These are phyloP conservation scores for Papiliotrema laurentii DNA, from an alignment of 1,284 basidiomycete species.

Conservation along the genomic window DNA sequence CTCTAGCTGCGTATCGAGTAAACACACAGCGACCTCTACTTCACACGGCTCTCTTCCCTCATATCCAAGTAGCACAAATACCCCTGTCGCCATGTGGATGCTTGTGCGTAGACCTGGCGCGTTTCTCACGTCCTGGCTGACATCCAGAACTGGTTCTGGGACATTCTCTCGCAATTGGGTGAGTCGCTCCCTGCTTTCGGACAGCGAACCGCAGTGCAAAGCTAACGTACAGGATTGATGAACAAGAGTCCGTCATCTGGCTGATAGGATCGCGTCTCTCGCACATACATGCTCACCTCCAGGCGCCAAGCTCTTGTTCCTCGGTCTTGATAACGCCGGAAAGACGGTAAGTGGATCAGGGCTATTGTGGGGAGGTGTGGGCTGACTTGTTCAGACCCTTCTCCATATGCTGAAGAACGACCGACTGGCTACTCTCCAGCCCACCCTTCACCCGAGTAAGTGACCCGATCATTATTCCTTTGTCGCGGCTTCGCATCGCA, in stretches of 20 bases:
- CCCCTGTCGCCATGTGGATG: constrained; percentile 1
- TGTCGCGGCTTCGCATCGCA: neutral
- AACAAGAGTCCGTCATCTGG: constrained; percentile 70
- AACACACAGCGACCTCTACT: neutral
- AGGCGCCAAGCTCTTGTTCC: constrained; percentile 94
- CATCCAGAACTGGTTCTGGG: constrained; percentile 84
- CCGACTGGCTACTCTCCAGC: constrained; percentile 93
- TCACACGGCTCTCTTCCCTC: neutral
- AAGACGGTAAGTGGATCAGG: constrained; percentile 76
- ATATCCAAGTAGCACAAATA: neutral
- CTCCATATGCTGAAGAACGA: constrained; percentile 99
- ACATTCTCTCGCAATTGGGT: constrained; percentile 87
- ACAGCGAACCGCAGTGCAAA: neutral
- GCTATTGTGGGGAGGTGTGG: neutral
- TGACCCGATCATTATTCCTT: neutral
- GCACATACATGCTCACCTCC: neutral
- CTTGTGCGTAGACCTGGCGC: neutral
- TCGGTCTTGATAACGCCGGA: constrained; percentile 97
- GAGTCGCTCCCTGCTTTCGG: constrained; percentile 28
- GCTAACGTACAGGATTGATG: constrained; percentile 64
- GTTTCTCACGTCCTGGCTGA: neutral
- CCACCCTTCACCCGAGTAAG: constrained; percentile 97
- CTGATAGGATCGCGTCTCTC: neutral
- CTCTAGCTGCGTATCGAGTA: too few species aligned
- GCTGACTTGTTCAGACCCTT: constrained; percentile 66